Percentiles rank a stretch among this genome's conserved stretches.
phyloP scores from a whole-genome alignment of 306 rosid species.

The Rosa multiflora region DNA sequence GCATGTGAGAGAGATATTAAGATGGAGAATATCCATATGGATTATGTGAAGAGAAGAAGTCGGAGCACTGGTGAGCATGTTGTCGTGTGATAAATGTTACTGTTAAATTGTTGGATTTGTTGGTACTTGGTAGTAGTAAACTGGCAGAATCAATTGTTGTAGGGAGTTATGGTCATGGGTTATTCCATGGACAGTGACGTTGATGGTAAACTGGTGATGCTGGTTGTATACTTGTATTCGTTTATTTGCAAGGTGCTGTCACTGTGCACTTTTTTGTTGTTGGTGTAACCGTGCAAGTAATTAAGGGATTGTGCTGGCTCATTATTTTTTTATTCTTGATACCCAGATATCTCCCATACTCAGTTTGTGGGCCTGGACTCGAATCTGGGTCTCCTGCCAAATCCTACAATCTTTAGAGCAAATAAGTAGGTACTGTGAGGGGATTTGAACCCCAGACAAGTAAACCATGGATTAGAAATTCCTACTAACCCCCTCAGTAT shows the following conservation, averaged over 20 bases:
- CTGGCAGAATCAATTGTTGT: neutral
- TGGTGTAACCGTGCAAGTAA: neutral
- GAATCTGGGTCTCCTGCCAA: neutral
- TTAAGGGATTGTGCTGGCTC: neutral
- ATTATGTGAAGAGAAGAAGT: neutral
- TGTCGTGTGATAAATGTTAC: neutral
- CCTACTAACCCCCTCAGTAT: neutral
- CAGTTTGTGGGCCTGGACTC: neutral
- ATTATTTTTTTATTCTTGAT: neutral
- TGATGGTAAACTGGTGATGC: neutral
- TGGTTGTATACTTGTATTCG: neutral
- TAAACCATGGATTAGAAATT: neutral
- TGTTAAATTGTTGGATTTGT: neutral
- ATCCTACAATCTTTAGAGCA: neutral
- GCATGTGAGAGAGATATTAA: neutral
- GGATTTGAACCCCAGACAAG: neutral
- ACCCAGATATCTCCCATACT: neutral
- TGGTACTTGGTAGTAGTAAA: neutral
- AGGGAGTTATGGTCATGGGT: neutral
- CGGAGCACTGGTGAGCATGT: neutral
- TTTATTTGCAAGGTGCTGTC: neutral
- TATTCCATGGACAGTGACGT: too few relatives aligned
- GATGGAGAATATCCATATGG: neutral
- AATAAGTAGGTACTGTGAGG: neutral
- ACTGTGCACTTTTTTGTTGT: too few relatives aligned